phyloP scores from a whole-genome alignment of 768 basidiomycete species.

The Termitomyces sp. region DNA sequence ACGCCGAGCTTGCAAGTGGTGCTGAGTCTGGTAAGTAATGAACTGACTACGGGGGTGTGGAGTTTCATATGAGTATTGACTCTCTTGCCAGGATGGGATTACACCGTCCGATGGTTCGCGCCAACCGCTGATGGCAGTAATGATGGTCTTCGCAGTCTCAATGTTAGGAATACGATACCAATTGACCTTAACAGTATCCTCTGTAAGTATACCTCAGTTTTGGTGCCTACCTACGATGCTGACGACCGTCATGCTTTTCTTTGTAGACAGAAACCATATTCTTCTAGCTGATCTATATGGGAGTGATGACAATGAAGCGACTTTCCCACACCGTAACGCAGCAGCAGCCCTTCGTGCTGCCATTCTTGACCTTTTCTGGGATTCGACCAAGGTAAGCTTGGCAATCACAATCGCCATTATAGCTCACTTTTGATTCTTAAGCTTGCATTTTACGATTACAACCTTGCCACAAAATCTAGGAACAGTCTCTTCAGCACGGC shows the following conservation, averaged over 20 bases:
- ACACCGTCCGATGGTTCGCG: slow-evolving; percentile 48
- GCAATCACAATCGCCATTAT: neutral
- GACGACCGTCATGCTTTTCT: neutral
- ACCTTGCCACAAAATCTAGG: slow-evolving; percentile 62
- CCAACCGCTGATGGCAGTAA: slow-evolving; percentile 31
- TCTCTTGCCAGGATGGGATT: slow-evolving; percentile 41
- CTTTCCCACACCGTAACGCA: slow-evolving; percentile 46
- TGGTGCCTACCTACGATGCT: neutral
- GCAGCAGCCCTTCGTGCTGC: slow-evolving; percentile 61
- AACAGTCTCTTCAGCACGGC: slow-evolving; percentile 69
- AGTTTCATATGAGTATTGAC: neutral
- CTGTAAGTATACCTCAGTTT: slow-evolving; percentile 43
- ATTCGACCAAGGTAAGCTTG: slow-evolving; percentile 50
- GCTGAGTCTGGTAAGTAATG: slow-evolving; percentile 67
- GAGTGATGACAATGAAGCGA: slow-evolving; percentile 37
- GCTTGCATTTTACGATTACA: slow-evolving; percentile 92
- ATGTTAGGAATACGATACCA: slow-evolving; percentile 66
- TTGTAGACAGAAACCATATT: slow-evolving; percentile 58
- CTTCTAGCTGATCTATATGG: slow-evolving; percentile 62
- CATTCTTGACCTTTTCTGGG: slow-evolving; percentile 87
- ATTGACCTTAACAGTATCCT: slow-evolving; percentile 85
- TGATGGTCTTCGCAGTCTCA: slow-evolving; percentile 64
- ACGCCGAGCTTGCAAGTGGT: slow-evolving; percentile 83
- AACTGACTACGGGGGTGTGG: neutral
- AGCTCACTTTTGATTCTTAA: slow-evolving; percentile 8